phyloP scores from a whole-genome alignment of 805 yeast species.

The Kregervanrija fluxuum region DNA sequence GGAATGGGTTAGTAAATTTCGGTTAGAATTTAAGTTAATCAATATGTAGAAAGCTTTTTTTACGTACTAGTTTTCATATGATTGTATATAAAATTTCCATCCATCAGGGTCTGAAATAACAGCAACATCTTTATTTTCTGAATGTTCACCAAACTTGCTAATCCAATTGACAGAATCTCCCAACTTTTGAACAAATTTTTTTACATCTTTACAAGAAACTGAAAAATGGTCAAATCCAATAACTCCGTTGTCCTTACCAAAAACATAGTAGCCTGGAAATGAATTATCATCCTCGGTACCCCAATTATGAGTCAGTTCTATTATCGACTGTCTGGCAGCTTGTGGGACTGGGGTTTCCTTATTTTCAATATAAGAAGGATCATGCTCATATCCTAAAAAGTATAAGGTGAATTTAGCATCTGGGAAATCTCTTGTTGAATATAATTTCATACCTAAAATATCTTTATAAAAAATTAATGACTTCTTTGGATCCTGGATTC shows the following conservation, averaged over 20 bases:
- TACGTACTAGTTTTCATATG: slow-evolving; percentile 20
- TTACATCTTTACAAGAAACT: slow-evolving; percentile 59
- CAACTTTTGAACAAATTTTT: slow-evolving; percentile 42
- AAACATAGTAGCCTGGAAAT: slow-evolving; percentile 72
- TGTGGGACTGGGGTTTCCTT: slow-evolving; percentile 28
- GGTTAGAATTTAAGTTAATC: no score
- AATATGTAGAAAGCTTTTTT: neutral
- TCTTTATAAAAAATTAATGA: slow-evolving; percentile 75
- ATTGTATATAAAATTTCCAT: slow-evolving; percentile 66
- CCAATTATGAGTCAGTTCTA: slow-evolving; percentile 93
- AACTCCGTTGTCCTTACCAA: slow-evolving; percentile 51
- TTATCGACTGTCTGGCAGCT: slow-evolving; percentile 52
- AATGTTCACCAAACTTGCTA: slow-evolving; percentile 43
- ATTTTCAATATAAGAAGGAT: slow-evolving; percentile 35
- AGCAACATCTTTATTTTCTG: slow-evolving; percentile 54
- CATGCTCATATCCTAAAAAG: slow-evolving; percentile 70
- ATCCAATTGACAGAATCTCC: slow-evolving; percentile 50
- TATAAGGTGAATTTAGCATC: slow-evolving; percentile 78
- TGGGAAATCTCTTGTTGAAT: slow-evolving; percentile 47
- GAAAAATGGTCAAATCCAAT: slow-evolving; percentile 88
- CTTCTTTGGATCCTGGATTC: slow-evolving; percentile 76
- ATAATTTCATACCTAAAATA: slow-evolving; percentile 72
- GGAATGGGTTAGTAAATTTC: no score
- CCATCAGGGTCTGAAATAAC: slow-evolving; percentile 87
- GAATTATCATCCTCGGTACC: slow-evolving; percentile 80